Conservation (phyloP, 768 basidiomycete species). For the Kwoniella pini region DNA sequence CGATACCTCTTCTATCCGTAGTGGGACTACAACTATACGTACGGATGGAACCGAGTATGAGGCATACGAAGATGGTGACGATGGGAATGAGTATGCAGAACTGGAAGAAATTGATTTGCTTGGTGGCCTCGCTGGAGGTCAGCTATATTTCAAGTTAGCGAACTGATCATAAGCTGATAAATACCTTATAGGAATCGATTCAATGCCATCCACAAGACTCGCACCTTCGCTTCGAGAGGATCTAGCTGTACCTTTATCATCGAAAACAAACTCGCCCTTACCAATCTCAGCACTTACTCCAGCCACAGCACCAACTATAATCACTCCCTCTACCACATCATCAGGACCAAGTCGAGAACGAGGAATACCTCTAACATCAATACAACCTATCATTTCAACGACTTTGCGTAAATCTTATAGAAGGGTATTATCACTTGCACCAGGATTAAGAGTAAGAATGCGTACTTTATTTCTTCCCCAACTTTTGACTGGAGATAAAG, state of each 20-base stretch:
- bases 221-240: constrained; percentile 68
- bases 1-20: constrained; percentile 27
- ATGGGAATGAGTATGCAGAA: constrained; percentile 52
- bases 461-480: constrained; percentile 90
- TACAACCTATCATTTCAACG: constrained; percentile 56
- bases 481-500: constrained; percentile 65
- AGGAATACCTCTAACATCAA: constrained; percentile 22
- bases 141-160: background rate
- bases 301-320: constrained; percentile 53
- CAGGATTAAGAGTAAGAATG: constrained; percentile 88
- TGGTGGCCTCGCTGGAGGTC: constrained; percentile 68
- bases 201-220: constrained; percentile 70
- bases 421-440: constrained; percentile 72
- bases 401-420: constrained; percentile 84
- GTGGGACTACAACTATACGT: constrained; percentile 30
- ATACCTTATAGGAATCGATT: constrained; percentile 16
- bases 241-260: constrained; percentile 63
- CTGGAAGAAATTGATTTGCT: constrained; percentile 65
- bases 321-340: constrained; percentile 60
- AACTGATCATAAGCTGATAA: background rate
- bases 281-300: constrained; percentile 35
- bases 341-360: constrained; percentile 50
- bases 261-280: constrained; percentile 53
- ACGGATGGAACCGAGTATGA: constrained; percentile 51
- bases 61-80: constrained; percentile 47